Percentiles rank a stretch among this genome's conserved stretches.
Evolutionary conservation across 768 basidiomycete genomes (phyloP).

Genomic region (Clitopilus hobsonii): DNA sequence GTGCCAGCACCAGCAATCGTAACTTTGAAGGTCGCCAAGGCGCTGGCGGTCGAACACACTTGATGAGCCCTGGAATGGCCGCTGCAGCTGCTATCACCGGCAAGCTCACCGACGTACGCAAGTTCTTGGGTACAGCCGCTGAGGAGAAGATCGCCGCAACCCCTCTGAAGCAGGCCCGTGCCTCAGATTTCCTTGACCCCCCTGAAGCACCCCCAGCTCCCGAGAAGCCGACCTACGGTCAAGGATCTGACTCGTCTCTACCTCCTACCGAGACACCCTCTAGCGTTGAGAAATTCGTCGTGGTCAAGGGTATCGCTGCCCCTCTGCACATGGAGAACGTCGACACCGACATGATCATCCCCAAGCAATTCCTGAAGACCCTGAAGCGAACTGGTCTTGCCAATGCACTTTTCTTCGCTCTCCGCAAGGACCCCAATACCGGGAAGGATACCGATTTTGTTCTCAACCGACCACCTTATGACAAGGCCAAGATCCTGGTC

Average conservation of each 20-base stretch:
- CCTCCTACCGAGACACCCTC: conserved; percentile 41
- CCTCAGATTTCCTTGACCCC: conserved; percentile 75
- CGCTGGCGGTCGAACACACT: conserved; percentile 83
- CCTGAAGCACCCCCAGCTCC: conserved; percentile 54
- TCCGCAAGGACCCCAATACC: conserved; percentile 73
- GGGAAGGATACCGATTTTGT: conserved; percentile 82
- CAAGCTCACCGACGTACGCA: conserved; percentile 80
- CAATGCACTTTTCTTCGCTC: conserved; percentile 75
- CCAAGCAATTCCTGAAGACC: conserved; percentile 91
- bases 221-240: conserved; percentile 25
- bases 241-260: conserved; percentile 26
- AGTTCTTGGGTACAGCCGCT: conserved; percentile 49
- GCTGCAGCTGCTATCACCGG: conserved; percentile 87
- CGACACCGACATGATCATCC: conserved; percentile 94
- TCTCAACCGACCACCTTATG: conserved; percentile 76
- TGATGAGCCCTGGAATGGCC: conserved; percentile 90
- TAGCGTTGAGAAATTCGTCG: conserved; percentile 56
- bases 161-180: conserved; percentile 66
- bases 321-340: conserved; percentile 82
- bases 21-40: conserved; percentile 92
- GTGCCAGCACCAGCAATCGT: conserved; percentile 89
- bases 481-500: conserved; percentile 73
- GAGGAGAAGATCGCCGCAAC: conserved; percentile 40
- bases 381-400: conserved; percentile 86
- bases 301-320: conserved; percentile 71